Evolutionary conservation across 2,329 filamentous ascomycete genomes (phyloP), one percentile per base, ranked within the genome.

Genomic region (Fusarium transvaalense): DNA sequence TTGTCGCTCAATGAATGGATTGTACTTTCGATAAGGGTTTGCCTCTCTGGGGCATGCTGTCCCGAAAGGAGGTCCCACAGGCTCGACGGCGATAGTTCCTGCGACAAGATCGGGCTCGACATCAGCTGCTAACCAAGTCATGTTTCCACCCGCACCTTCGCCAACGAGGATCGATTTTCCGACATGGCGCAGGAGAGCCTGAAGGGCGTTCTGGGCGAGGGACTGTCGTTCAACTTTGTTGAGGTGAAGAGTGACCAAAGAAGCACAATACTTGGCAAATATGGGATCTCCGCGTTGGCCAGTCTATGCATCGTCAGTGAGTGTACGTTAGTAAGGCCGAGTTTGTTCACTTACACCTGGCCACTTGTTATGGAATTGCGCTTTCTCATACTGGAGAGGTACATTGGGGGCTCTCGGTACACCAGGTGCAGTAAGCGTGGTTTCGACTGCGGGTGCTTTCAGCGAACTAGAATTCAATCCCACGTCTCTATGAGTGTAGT

Each of bases 1-100:
- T 29, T 80, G 75, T 19, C 75, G 48, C 6, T 57, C 50, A 10
- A 78, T 66, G 29, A 63, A 71, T 3, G 69, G 55, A 4, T 53
- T 71, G 54, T 72, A 77, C 4, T 37, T 31, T 6, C 69, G 68
- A 19, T 61, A 60, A 1, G 46, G 51, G 19, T 63, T 68, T 10
- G 15, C 43, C 39, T 9, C 35, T 10, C 50, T 64, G 0, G 55
- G 35, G 13, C 54, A 51, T 3, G 69, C 64, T 2, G 53, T 69
- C 13, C 76, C 78, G 67, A 84, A 87, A 0, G 85, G 86, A 2
- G 86, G 86, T 0, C 86, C 86, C 6, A 77, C 73, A 0, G 86
- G 86, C 68, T 89, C 87, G 14, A 89, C 64, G 1, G 82, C 78
- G 2, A 89, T 74, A 21, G 88, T 80, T 1, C 77, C 82, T 21